Evolutionary conservation across 192 early-diverging fungal genomes (phyloP).

Genomic region (Physocladia obscura): DNA sequence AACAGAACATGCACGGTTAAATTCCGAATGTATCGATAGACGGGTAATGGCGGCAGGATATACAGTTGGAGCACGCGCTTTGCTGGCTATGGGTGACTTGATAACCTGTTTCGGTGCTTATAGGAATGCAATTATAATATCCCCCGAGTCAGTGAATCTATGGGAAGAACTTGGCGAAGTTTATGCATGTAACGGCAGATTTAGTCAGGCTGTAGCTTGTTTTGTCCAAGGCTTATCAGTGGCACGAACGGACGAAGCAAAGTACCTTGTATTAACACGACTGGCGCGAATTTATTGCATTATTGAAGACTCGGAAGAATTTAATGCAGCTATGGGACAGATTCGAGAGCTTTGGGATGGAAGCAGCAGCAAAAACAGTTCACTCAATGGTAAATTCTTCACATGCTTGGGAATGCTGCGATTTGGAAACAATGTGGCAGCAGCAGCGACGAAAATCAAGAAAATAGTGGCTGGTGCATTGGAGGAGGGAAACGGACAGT

Average conservation of each 20-base stretch:
- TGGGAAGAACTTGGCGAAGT: conserved; percentile 26
- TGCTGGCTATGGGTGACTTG: conserved; percentile 2
- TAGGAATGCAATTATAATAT: not conserved
- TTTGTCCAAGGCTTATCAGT: not conserved
- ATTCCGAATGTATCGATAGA: not conserved
- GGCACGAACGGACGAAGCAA: not conserved
- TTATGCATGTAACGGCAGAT: not conserved
- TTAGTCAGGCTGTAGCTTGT: not conserved
- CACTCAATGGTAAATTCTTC: not conserved
- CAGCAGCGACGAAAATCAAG: not conserved
- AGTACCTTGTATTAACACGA: not conserved
- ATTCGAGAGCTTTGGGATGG: not conserved
- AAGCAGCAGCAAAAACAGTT: not conserved
- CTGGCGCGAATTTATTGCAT: conserved; percentile 7
- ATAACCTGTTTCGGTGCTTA: conserved; percentile 8
- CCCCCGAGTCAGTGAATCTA: not conserved
- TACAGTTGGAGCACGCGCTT: conserved; percentile 11
- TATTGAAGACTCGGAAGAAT: not conserved
- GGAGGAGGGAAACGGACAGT: conserved; percentile 5
- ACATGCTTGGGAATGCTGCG: conserved; percentile 1
- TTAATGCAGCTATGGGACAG: not conserved
- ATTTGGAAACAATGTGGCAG: conserved; percentile 1
- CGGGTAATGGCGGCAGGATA: conserved; percentile 21
- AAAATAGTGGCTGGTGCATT: conserved; percentile 17
- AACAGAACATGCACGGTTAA: not conserved